These are phyloP conservation scores for Porcisia hertigi DNA, from an alignment of 208 protist genomes.

Conservation along the genomic window DNA sequence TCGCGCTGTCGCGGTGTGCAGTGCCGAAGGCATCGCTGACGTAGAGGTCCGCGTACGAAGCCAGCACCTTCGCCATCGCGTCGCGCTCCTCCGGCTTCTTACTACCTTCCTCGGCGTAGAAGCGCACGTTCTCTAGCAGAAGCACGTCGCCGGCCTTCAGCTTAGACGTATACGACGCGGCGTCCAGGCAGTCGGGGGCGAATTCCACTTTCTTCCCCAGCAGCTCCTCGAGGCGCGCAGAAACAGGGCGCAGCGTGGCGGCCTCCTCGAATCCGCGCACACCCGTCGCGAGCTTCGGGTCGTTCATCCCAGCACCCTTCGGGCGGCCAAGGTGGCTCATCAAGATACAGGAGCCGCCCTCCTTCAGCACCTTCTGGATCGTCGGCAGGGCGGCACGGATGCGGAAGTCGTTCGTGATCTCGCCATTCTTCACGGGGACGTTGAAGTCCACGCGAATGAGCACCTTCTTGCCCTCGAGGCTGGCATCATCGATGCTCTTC, in stretches of 20 bases:
- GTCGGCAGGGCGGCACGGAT: conserved; percentile 96
- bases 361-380: conserved; percentile 94
- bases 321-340: conserved; percentile 99
- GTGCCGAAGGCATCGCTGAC: conserved; percentile 99
- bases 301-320: conserved; percentile 87
- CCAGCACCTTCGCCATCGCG: conserved; percentile 92
- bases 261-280: conserved; percentile 77
- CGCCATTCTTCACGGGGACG: conserved; percentile 95
- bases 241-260: conserved; percentile 91
- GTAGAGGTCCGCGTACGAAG: conserved; percentile 96
- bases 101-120: conserved; percentile 98
- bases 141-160: conserved; percentile 88
- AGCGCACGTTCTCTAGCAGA: conserved; percentile 99
- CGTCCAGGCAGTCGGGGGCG: conserved; percentile 70
- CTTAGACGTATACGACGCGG: conserved; percentile 27
- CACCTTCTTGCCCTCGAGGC: conserved; percentile 93
- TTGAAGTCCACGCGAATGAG: conserved; percentile 98
- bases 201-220: conserved; percentile 73
- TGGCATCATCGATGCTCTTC: conserved; percentile 76
- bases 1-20: conserved; percentile 97
- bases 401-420: conserved; percentile 95
- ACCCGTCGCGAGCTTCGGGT: conserved; percentile 49
- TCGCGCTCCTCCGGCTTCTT: conserved; percentile 86
- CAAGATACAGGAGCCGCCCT: conserved; percentile 89
- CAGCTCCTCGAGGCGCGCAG: conserved; percentile 81